phyloP scores from a whole-genome alignment of 768 basidiomycete species.

The Podaxis rugospora region DNA sequence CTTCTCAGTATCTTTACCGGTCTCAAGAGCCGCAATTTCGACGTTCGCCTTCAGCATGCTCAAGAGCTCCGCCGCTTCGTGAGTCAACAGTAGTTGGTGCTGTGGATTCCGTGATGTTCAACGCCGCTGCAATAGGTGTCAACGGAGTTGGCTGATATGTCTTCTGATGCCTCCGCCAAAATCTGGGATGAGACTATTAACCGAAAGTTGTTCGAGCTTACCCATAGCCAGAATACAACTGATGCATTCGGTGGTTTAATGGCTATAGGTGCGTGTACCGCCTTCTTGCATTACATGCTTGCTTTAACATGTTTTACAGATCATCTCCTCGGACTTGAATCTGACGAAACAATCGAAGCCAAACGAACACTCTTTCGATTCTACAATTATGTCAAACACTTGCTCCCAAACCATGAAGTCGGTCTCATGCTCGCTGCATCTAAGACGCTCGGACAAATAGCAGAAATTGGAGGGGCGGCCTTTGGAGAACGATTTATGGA shows the following conservation, averaged over 20 bases:
- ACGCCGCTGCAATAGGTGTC: slow-evolving; percentile 48
- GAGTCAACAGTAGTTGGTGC: slow-evolving; percentile 21
- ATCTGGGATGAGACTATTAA: slow-evolving; percentile 87
- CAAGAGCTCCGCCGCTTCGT: slow-evolving; percentile 74
- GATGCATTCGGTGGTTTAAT: slow-evolving; percentile 85
- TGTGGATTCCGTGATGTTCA: slow-evolving; percentile 12
- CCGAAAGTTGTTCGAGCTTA: slow-evolving; percentile 72
- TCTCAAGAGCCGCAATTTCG: slow-evolving; percentile 59
- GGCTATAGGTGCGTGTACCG: slow-evolving; percentile 67
- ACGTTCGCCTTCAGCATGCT: slow-evolving; percentile 65
- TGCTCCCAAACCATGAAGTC: slow-evolving; percentile 88
- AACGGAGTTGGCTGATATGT: slow-evolving; percentile 72
- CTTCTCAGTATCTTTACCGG: slow-evolving; percentile 65
- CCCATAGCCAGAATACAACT: slow-evolving; percentile 71
- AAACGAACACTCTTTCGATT: slow-evolving; percentile 80
- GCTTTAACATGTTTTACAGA: slow-evolving; percentile 33
- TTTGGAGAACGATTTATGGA: slow-evolving; percentile 91
- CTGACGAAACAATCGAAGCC: slow-evolving; percentile 78
- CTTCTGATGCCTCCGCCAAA: slow-evolving; percentile 74
- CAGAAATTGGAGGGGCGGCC: slow-evolving; percentile 73
- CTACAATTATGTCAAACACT: slow-evolving; percentile 89
- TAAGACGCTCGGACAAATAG: slow-evolving; percentile 87
- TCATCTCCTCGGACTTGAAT: slow-evolving; percentile 70
- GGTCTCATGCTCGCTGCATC: slow-evolving; percentile 93
- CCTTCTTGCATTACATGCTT: not conserved